These are phyloP conservation scores for Bertia moriformis DNA, from an alignment of 2,329 filamentous ascomycete genomes.

Conservation along the genomic window DNA sequence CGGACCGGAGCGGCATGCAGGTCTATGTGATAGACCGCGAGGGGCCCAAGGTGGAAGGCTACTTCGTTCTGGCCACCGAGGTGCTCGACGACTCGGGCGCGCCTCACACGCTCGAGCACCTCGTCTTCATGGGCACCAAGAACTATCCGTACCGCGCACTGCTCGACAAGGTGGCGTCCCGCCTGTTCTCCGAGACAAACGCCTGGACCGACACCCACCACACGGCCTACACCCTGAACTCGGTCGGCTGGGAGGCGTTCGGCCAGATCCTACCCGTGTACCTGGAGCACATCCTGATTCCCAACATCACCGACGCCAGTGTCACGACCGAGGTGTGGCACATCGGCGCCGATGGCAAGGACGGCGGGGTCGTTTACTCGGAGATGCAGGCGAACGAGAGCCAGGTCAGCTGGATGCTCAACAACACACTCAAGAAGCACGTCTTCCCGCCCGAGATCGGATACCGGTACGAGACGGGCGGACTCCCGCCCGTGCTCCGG, in stretches of 20 bases:
- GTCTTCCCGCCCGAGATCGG: conserved; percentile 82
- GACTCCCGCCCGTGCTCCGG: conserved; percentile 82
- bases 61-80: conserved; percentile 90
- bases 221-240: conserved; percentile 88
- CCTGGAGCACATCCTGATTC: conserved; percentile 81
- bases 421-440: conserved; percentile 62
- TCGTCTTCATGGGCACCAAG: conserved; percentile 81
- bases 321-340: conserved; percentile 96
- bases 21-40: conserved; percentile 82
- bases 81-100: conserved; percentile 95
- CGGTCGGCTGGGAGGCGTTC: conserved; percentile 93
- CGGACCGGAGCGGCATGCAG: conserved; percentile 82
- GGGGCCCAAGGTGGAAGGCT: conserved; percentile 84
- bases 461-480: conserved; percentile 95
- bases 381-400: conserved; percentile 97
- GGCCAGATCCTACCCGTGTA: conserved; percentile 92
- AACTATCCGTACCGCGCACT: conserved; percentile 91
- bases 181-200: conserved; percentile 87
- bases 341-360: conserved; percentile 84
- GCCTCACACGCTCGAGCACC: conserved; percentile 71
- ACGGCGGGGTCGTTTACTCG: conserved; percentile 94
- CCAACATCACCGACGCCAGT: conserved; percentile 79
- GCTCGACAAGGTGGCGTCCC: conserved; percentile 80
- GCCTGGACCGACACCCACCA: conserved; percentile 95
- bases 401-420: conserved; percentile 70